Evolutionary conservation across 768 basidiomycete species (phyloP).

Genomic region (Mycena chlorophos): DNA sequence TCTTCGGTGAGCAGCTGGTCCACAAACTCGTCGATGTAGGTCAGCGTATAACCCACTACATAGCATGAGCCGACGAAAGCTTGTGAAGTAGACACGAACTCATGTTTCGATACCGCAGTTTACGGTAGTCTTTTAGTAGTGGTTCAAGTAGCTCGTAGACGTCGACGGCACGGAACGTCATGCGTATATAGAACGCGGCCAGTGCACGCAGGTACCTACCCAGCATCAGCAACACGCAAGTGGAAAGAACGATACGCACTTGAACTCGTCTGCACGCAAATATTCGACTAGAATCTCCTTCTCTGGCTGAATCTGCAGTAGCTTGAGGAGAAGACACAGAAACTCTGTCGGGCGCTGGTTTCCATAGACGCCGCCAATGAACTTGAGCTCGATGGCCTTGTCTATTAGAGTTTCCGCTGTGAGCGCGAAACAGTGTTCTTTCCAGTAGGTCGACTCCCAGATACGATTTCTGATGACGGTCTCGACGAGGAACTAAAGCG

Average conservation of each 20-base stretch:
- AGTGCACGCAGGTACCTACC: constrained; percentile 89
- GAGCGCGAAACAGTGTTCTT: constrained; percentile 97
- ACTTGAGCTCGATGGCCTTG: constrained; percentile 79
- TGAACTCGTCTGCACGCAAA: constrained; percentile 95
- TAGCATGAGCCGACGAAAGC: constrained; percentile 1
- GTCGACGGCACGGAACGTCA: constrained; percentile 89
- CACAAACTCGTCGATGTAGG: constrained; percentile 91
- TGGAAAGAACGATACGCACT: constrained; percentile 53
- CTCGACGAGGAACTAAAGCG: constrained; percentile 86
- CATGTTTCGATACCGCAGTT: constrained; percentile 78
- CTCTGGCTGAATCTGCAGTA: constrained; percentile 96
- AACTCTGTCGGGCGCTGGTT: constrained; percentile 96
- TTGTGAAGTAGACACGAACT: constrained; percentile 47
- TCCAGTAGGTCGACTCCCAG: constrained; percentile 95
- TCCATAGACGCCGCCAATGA: constrained; percentile 91
- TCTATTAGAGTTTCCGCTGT: constrained; percentile 97
- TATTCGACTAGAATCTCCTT: constrained; percentile 97
- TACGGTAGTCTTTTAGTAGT: constrained; percentile 89
- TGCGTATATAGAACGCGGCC: constrained; percentile 90
- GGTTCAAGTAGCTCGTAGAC: constrained; percentile 95
- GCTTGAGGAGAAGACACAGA: constrained; percentile 86
- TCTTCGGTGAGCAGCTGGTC: constrained; percentile 84
- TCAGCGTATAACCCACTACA: constrained; percentile 80
- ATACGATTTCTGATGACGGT: constrained; percentile 95
- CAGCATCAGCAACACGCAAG: constrained; percentile 5